phyloP scores from a whole-genome alignment of 2,329 filamentous ascomycete species.

The Penicillium sp. region DNA sequence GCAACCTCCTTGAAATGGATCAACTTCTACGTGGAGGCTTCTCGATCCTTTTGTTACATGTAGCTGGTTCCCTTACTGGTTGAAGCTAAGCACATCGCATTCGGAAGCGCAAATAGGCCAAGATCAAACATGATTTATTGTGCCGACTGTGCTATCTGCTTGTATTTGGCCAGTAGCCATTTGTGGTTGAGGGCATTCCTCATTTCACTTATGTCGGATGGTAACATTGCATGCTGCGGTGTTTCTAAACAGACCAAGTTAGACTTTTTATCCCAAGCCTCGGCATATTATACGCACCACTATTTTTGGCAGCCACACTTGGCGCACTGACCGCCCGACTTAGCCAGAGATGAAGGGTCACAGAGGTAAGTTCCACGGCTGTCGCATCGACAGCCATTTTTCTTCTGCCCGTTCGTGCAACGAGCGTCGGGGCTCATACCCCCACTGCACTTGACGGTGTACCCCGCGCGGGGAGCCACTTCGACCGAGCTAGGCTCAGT shows the following conservation, averaged over 20 bases:
- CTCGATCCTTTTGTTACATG: not conserved
- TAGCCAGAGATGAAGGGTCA: not conserved
- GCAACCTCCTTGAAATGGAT: not conserved
- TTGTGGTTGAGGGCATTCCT: not conserved
- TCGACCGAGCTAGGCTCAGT: not conserved
- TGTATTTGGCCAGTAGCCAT: not conserved
- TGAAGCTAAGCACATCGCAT: not conserved
- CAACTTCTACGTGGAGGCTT: not conserved
- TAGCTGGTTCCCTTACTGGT: not conserved
- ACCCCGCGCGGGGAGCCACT: not conserved
- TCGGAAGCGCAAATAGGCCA: not conserved
- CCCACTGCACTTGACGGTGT: not conserved
- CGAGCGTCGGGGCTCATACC: not conserved
- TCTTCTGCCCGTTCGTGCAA: not conserved
- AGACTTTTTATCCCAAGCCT: not conserved
- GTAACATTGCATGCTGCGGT: not conserved
- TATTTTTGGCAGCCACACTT: not conserved
- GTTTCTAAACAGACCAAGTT: not conserved
- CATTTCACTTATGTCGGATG: not conserved
- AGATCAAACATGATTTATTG: not conserved
- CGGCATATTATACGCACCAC: not conserved
- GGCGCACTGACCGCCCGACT: not conserved
- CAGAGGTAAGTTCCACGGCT: not conserved
- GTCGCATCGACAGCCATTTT: not conserved
- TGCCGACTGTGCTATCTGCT: not conserved